Conservation (phyloP, 306 rosid genomes). For the Quercus dentata region DNA sequence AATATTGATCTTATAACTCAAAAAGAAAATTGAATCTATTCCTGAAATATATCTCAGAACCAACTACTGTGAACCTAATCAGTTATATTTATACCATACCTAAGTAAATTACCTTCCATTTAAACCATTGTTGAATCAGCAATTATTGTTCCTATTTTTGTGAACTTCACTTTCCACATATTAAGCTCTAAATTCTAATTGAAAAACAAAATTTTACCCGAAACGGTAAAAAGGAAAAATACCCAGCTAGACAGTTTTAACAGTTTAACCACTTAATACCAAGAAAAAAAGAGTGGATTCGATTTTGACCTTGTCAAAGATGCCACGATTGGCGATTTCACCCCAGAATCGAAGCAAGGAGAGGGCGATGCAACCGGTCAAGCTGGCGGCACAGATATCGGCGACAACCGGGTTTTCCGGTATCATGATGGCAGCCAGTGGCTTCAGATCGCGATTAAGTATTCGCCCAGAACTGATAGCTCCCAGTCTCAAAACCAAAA, state of each 20-base stretch:
- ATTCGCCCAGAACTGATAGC: not conserved
- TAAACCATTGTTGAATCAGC: not conserved
- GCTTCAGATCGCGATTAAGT: slow-evolving; percentile 21
- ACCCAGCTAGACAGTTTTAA: not conserved
- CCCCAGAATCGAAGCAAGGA: slow-evolving; percentile 55
- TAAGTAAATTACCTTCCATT: not conserved
- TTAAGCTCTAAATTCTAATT: not conserved
- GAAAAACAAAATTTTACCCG: not conserved
- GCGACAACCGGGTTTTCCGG: slow-evolving; percentile 49
- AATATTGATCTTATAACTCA: not conserved
- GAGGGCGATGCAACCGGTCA: slow-evolving; percentile 49
- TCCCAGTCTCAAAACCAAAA: not conserved
- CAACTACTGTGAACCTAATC: not conserved
- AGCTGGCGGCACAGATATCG: slow-evolving; percentile 58
- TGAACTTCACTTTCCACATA: not conserved
- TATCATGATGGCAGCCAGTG: slow-evolving; percentile 50
- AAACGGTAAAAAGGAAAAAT: not conserved
- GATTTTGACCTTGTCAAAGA: slow-evolving; percentile 68
- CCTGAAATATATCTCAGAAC: not conserved
- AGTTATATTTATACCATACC: not conserved
- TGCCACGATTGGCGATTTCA: slow-evolving; percentile 61
- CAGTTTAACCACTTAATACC: not conserved
- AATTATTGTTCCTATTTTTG: not conserved
- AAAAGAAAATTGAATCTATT: not conserved
- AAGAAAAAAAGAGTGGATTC: not conserved